A percentile compares a stretch with the other conserved stretches of the same genome.
These are phyloP conservation scores for Botrytis fragariae DNA, from an alignment of 2,329 filamentous ascomycete genomes.

Conservation along the genomic window DNA sequence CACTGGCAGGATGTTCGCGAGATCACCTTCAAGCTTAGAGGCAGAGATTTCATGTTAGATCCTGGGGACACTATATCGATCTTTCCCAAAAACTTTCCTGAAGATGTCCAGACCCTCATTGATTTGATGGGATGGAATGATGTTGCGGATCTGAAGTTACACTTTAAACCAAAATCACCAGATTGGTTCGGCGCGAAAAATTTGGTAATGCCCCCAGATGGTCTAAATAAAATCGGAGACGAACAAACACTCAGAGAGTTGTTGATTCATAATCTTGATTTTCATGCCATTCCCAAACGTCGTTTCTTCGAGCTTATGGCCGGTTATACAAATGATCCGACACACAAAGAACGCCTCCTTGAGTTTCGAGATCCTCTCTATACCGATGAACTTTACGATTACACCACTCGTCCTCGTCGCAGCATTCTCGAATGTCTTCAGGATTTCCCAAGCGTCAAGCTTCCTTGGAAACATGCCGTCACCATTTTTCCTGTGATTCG, in stretches of 20 bases:
- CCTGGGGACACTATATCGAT: conserved; percentile 82
- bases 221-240: conserved; percentile 34
- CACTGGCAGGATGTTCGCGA: conserved; percentile 96
- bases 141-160: conserved; percentile 68
- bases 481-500: conserved; percentile 77
- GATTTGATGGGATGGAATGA: conserved; percentile 73
- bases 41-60: conserved; percentile 42
- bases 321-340: conserved; percentile 67
- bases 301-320: conserved; percentile 79
- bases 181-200: conserved; percentile 34
- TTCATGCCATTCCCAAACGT: conserved; percentile 83
- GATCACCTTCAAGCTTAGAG: conserved; percentile 59
- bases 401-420: conserved; percentile 83
- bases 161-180: conserved; percentile 43
- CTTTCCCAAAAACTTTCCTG: conserved; percentile 81
- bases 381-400: conserved; percentile 92
- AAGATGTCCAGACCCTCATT: conserved; percentile 77
- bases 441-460: conserved; percentile 80
- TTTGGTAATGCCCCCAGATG: conserved; percentile 38
- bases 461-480: conserved; percentile 71
- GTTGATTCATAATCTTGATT: conserved; percentile 79
- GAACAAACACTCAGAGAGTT: conserved; percentile 64
- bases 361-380: conserved; percentile 80
- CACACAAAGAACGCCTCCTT: conserved; percentile 75
- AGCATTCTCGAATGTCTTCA: conserved; percentile 90